Evolutionary conservation across 805 yeast genomes (phyloP).

Genomic region (Ogataea chonburiensis): DNA sequence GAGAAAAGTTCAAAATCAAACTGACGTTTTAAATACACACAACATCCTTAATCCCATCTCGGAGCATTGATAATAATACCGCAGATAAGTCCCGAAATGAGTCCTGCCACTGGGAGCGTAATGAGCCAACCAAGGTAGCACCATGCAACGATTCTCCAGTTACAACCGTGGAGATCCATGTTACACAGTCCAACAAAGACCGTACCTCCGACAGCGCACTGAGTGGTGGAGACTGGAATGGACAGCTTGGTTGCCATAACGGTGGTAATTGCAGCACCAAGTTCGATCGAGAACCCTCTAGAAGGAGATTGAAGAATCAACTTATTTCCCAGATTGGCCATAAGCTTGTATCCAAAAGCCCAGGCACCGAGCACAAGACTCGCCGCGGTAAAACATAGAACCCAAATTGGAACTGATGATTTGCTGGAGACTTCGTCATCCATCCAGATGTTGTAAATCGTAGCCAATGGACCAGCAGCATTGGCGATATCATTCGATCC

Average conservation of each 20-base stretch:
- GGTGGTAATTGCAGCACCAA: slow-evolving; percentile 75
- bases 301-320: slow-evolving; percentile 75
- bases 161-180: slow-evolving; percentile 57
- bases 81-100: slow-evolving; percentile 64
- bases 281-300: slow-evolving; percentile 72
- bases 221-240: slow-evolving; percentile 77
- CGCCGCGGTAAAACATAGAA: slow-evolving; percentile 64
- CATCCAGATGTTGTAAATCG: slow-evolving; percentile 62
- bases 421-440: slow-evolving; percentile 45
- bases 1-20: too few relatives aligned
- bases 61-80: slow-evolving; percentile 70
- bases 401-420: slow-evolving; percentile 69
- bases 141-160: slow-evolving; percentile 77
- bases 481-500: slow-evolving; percentile 80
- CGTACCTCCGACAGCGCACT: slow-evolving; percentile 75
- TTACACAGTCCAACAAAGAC: slow-evolving; percentile 75
- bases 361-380: slow-evolving; percentile 67
- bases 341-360: slow-evolving; percentile 67
- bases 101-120: slow-evolving; percentile 72
- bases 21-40: too few relatives aligned
- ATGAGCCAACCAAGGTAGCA: slow-evolving; percentile 70
- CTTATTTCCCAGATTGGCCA: slow-evolving; percentile 70
- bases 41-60: too few relatives aligned
- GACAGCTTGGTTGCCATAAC: slow-evolving; percentile 72
- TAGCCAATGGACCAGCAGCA: slow-evolving; percentile 73